Evolutionary conservation across 176 grass and related monocot genomes (phyloP).

Genomic region (Melocanna baccifera): DNA sequence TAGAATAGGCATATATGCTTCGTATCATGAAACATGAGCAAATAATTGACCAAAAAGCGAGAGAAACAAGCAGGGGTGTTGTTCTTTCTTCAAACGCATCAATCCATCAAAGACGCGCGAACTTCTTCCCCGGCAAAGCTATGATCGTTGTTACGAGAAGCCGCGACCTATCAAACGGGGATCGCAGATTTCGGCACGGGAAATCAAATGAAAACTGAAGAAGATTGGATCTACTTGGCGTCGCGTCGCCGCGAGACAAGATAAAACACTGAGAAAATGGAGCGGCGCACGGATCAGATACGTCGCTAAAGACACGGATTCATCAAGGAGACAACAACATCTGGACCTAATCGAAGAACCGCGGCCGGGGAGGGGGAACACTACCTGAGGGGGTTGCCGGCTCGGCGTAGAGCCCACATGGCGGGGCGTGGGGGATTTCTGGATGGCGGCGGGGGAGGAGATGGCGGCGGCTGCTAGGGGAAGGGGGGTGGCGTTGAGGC

Average conservation of each 20-base stretch:
- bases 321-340: neutral
- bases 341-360: neutral
- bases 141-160: neutral
- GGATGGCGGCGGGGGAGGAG: neutral
- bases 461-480: neutral
- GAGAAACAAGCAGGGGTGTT: neutral
- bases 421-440: neutral
- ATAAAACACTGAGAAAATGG: neutral
- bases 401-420: constrained; percentile 72
- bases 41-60: neutral
- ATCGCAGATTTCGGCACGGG: neutral
- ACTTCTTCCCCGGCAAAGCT: neutral
- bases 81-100: neutral
- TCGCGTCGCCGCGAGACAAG: neutral
- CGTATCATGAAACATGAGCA: neutral
- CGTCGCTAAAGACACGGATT: neutral
- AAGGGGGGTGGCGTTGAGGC: neutral
- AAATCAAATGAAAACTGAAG: neutral
- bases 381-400: constrained; percentile 52
- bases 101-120: neutral
- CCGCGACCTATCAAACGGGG: neutral
- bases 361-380: neutral
- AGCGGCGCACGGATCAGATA: neutral
- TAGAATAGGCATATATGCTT: neutral
- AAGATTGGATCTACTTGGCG: constrained; percentile 4